Percentiles rank a stretch among this genome's conserved stretches.
These are phyloP conservation scores for Boletus sp. DNA, from an alignment of 768 basidiomycete genomes.

Conservation along the genomic window DNA sequence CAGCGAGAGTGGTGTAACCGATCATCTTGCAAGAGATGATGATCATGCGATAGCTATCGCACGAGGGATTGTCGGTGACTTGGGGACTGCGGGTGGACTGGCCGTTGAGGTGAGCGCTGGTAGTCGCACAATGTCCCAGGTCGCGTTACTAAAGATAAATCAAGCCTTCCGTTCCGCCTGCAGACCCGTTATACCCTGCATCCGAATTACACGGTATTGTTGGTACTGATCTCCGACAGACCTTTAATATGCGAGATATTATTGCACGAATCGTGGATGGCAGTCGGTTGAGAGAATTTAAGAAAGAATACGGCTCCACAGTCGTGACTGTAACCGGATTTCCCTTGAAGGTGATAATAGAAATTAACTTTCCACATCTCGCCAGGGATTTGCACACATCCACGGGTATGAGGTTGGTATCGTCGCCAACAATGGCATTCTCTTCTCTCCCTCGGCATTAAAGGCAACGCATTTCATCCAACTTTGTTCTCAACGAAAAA, in stretches of 20 bases:
- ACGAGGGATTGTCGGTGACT: slow-evolving; percentile 70
- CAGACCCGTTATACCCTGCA: slow-evolving; percentile 75
- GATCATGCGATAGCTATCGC: slow-evolving; percentile 82
- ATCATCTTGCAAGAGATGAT: slow-evolving; percentile 82
- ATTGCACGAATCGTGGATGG: slow-evolving; percentile 91
- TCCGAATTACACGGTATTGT: slow-evolving; percentile 89
- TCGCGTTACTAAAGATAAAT: slow-evolving; percentile 8
- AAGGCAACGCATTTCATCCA: slow-evolving; percentile 97
- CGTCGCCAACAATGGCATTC: slow-evolving; percentile 90
- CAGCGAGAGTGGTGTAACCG: slow-evolving; percentile 85
- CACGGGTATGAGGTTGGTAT: slow-evolving; percentile 91
- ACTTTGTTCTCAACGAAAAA: slow-evolving; percentile 85
- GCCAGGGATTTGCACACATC: slow-evolving; percentile 80
- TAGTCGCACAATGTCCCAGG: slow-evolving; percentile 3
- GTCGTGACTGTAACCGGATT: slow-evolving; percentile 69
- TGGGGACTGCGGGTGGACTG: slow-evolving; percentile 59
- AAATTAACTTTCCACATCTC: slow-evolving; percentile 7
- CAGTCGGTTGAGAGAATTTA: slow-evolving; percentile 90
- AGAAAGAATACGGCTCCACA: slow-evolving; percentile 90
- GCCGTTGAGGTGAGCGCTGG: slow-evolving; percentile 46
- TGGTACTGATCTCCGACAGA: slow-evolving; percentile 81
- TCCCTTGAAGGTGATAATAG: neutral
- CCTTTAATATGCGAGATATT: slow-evolving; percentile 92
- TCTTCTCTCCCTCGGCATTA: slow-evolving; percentile 89
- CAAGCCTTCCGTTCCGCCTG: slow-evolving; percentile 58